These are phyloP conservation scores for Saccharomyces kudriavzevii DNA, from an alignment of 805 yeast species.

Conservation along the genomic window DNA sequence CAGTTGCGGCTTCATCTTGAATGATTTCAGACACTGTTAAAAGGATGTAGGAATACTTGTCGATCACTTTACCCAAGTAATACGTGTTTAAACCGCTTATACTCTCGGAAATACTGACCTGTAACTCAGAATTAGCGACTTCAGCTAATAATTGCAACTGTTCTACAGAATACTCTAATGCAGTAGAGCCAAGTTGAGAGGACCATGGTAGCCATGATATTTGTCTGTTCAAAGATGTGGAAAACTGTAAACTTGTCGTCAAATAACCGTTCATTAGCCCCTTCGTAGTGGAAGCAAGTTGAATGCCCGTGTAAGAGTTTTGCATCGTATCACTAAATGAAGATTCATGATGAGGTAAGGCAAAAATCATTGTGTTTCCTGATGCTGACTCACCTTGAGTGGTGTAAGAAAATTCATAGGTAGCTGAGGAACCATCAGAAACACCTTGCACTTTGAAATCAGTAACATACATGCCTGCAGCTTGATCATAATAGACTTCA, in stretches of 20 bases:
- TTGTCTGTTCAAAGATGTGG: conserved; percentile 34
- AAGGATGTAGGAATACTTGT: conserved; percentile 50
- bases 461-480: conserved; percentile 56
- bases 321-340: conserved; percentile 33
- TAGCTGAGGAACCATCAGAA: conserved; percentile 33
- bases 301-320: conserved; percentile 9
- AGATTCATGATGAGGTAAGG: conserved; percentile 58
- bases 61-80: conserved; percentile 46
- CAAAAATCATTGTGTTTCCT: conserved; percentile 44
- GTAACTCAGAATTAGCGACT: conserved; percentile 40
- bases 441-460: conserved; percentile 39
- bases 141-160: conserved; percentile 38
- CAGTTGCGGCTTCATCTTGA: conserved; percentile 35
- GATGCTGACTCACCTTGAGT: conserved; percentile 41
- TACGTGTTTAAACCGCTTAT: conserved; percentile 39
- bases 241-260: conserved; percentile 32
- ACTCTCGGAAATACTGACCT: conserved; percentile 38
- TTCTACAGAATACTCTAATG: conserved; percentile 35
- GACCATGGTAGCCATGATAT: conserved; percentile 42
- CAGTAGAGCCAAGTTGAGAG: conserved; percentile 22
- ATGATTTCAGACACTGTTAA: conserved; percentile 44
- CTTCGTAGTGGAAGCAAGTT: conserved; percentile 41
- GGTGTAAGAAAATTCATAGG: conserved; percentile 38
- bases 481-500: conserved; percentile 45
- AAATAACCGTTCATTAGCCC: conserved; percentile 42